These are phyloP conservation scores for Globisporangium solare DNA, from an alignment of 352 stramenopile genomes.

Conservation along the genomic window DNA sequence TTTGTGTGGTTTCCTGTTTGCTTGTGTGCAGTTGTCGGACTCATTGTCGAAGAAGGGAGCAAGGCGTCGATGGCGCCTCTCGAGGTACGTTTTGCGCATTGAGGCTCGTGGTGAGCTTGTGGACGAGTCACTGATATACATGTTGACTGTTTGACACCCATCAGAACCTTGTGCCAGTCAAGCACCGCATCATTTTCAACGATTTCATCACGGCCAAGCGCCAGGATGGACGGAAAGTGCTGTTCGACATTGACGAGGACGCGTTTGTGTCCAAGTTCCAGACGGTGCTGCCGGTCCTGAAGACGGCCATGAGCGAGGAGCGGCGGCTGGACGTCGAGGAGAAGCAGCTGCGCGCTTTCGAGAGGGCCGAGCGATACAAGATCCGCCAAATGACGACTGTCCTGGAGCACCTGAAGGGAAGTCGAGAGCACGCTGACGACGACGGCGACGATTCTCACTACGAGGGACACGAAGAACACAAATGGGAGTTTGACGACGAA, in stretches of 20 bases:
- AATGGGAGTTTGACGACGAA: not conserved
- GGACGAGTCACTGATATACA: not conserved
- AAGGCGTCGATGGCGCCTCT: slow-evolving; percentile 27
- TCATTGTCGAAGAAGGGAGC: slow-evolving; percentile 49
- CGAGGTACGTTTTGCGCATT: slow-evolving; percentile 6
- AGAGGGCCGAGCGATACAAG: slow-evolving; percentile 12
- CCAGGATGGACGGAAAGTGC: slow-evolving; percentile 25
- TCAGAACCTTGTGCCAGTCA: slow-evolving; percentile 37
- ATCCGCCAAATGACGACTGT: slow-evolving; percentile 21
- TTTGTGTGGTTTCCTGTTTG: slow-evolving; percentile 12
- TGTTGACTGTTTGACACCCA: not conserved
- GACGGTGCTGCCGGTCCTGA: slow-evolving; percentile 39
- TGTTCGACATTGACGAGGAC: slow-evolving; percentile 52
- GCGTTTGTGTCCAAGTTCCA: slow-evolving; percentile 39
- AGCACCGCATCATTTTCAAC: slow-evolving; percentile 48
- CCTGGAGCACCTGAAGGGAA: slow-evolving; percentile 10
- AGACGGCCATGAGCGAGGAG: slow-evolving; percentile 43
- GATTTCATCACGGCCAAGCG: slow-evolving; percentile 38
- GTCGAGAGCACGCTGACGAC: slow-evolving; percentile 6
- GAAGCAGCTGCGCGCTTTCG: slow-evolving; percentile 26
- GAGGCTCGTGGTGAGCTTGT: no score
- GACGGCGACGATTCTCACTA: not conserved
- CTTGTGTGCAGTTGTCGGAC: slow-evolving; percentile 29
- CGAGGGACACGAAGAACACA: slow-evolving; percentile 2
- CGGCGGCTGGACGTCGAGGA: slow-evolving; percentile 33